These are phyloP conservation scores for Cucurbita maxima DNA, from an alignment of 306 rosid species.

Conservation along the genomic window DNA sequence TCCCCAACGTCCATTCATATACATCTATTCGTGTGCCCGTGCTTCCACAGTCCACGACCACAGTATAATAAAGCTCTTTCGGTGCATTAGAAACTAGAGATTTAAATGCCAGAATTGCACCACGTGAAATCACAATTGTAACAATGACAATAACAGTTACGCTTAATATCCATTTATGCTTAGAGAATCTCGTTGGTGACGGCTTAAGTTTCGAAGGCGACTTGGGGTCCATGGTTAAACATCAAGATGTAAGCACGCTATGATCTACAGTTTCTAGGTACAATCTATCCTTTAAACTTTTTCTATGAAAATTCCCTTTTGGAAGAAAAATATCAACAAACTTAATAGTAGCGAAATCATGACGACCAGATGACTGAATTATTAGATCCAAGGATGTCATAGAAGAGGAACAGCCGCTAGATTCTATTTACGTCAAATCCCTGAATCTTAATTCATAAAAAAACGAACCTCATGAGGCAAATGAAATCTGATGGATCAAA, in stretches of 20 bases:
- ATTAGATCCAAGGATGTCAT: not conserved
- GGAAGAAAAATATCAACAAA: not conserved
- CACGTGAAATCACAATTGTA: slow-evolving; percentile 24
- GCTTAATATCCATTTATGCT: slow-evolving; percentile 17
- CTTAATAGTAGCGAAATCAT: not conserved
- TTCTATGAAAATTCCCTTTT: not conserved
- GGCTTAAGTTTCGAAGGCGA: slow-evolving; percentile 50
- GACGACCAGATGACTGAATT: not conserved
- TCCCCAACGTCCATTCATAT: slow-evolving; percentile 33
- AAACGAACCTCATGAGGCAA: not conserved
- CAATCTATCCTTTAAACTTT: not conserved
- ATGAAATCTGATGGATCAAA: not conserved
- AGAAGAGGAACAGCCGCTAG: not conserved
- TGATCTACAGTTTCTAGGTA: not conserved
- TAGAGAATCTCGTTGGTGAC: slow-evolving; percentile 15
- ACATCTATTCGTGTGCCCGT: slow-evolving; percentile 64
- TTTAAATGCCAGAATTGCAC: slow-evolving; percentile 28
- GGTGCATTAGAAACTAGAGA: slow-evolving; percentile 1
- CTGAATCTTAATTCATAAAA: not conserved
- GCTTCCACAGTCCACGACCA: slow-evolving; percentile 79
- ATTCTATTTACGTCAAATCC: not conserved
- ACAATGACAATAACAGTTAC: slow-evolving; percentile 11
- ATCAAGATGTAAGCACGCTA: not conserved
- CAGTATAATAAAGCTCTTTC: slow-evolving; percentile 38
- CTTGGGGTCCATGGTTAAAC: slow-evolving; percentile 45